Evolutionary conservation across 1,284 basidiomycete species (phyloP).

Genomic region (Waitea zeae): DNA sequence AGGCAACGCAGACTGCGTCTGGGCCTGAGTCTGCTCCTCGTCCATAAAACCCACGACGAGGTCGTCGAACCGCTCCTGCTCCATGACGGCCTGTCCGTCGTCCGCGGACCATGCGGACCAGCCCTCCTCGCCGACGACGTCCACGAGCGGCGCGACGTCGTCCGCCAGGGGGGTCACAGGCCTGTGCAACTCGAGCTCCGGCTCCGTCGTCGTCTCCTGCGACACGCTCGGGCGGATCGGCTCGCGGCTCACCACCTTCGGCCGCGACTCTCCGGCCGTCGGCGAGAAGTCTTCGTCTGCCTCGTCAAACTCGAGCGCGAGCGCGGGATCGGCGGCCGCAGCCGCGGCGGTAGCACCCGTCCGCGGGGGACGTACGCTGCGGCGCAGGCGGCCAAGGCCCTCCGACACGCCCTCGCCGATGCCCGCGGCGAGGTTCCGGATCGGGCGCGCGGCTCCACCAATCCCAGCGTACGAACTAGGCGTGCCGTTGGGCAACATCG

Average conservation of each 20-base stretch:
- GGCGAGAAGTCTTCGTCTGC: slow-evolving; percentile 56
- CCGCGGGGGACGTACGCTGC: slow-evolving; percentile 27
- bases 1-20: too few relatives aligned
- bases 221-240: slow-evolving; percentile 6
- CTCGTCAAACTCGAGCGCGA: slow-evolving; percentile 59
- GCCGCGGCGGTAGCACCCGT: slow-evolving; percentile 10
- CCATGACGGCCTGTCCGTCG: slow-evolving; percentile 37
- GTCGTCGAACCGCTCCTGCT: slow-evolving; percentile 48
- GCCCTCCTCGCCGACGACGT: slow-evolving; percentile 22
- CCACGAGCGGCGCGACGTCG: slow-evolving; percentile 15
- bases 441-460: slow-evolving; percentile 30
- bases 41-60: slow-evolving; percentile 44
- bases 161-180: too few relatives aligned
- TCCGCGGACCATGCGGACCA: slow-evolving; percentile 35
- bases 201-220: slow-evolving; percentile 7
- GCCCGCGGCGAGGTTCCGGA: slow-evolving; percentile 26
- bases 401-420: slow-evolving; percentile 43
- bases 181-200: slow-evolving; percentile 15
- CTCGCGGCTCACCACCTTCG: too few relatives aligned
- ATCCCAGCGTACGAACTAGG: too few relatives aligned
- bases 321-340: slow-evolving; percentile 26
- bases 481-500: slow-evolving; percentile 71
- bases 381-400: slow-evolving; percentile 29
- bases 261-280: too few relatives aligned
- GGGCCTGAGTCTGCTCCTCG: slow-evolving; percentile 31